These are phyloP conservation scores for Botrytis fabae DNA, from an alignment of 2,329 filamentous ascomycete genomes.

Conservation along the genomic window DNA sequence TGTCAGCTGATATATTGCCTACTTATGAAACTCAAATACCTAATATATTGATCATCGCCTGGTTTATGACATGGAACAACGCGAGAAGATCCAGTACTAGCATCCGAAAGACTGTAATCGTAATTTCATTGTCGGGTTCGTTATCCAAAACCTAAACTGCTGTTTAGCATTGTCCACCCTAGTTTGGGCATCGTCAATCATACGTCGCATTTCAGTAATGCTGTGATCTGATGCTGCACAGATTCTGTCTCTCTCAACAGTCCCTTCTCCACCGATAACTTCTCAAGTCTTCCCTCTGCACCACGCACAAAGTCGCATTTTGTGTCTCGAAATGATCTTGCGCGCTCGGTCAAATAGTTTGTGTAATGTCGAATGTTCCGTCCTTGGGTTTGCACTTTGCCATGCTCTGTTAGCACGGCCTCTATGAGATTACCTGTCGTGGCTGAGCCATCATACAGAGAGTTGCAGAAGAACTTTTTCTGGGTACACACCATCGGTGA, in stretches of 20 bases:
- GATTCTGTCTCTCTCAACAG: slow-evolving; percentile 86
- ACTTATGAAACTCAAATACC: slow-evolving; percentile 54
- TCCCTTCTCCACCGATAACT: slow-evolving; percentile 86
- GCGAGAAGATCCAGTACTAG: slow-evolving; percentile 86
- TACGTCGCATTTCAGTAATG: slow-evolving; percentile 87
- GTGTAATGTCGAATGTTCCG: slow-evolving; percentile 92
- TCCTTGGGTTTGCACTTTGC: slow-evolving; percentile 84
- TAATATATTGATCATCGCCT: slow-evolving; percentile 94
- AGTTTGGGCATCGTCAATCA: slow-evolving; percentile 42
- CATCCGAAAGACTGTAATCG: slow-evolving; percentile 87
- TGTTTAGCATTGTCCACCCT: slow-evolving; percentile 27
- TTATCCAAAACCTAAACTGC: slow-evolving; percentile 70
- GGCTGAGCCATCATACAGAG: slow-evolving; percentile 28
- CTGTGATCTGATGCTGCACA: slow-evolving; percentile 84
- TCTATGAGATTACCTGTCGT: slow-evolving; percentile 29
- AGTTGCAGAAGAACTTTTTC: slow-evolving; percentile 1
- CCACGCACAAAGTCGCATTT: slow-evolving; percentile 87
- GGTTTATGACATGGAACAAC: slow-evolving; percentile 92
- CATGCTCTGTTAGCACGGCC: slow-evolving; percentile 43
- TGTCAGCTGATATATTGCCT: slow-evolving; percentile 29
- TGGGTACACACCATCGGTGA: slow-evolving; percentile 76
- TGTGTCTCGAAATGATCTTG: slow-evolving; percentile 78
- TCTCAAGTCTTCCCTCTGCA: slow-evolving; percentile 80
- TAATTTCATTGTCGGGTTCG: slow-evolving; percentile 95
- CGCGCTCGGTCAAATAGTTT: slow-evolving; percentile 80